phyloP scores from a whole-genome alignment of 306 rosid genomes.

The Quercus gilva region DNA sequence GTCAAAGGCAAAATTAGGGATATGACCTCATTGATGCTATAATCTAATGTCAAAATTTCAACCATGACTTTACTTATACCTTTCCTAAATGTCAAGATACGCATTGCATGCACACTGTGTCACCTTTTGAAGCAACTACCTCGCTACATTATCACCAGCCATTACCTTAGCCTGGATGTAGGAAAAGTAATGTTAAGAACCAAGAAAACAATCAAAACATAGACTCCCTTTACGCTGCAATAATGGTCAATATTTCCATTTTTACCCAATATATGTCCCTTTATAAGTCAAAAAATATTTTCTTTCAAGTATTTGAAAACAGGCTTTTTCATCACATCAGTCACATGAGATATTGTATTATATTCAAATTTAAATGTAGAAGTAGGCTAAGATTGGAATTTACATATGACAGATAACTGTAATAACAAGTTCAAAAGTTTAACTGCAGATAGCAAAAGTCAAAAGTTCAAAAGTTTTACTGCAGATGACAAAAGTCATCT shows the following conservation, averaged over 20 bases:
- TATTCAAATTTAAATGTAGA: no score
- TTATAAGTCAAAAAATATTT: background rate
- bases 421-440: no score
- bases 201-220: background rate
- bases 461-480: no score
- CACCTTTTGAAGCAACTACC: constrained; percentile 91
- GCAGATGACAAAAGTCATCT: no score
- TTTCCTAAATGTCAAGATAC: constrained; percentile 81
- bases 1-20: background rate
- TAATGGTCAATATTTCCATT: background rate
- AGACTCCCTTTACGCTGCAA: background rate
- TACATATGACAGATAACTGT: no score
- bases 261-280: background rate
- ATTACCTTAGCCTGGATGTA: constrained; percentile 84
- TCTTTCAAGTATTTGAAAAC: no score
- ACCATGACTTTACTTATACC: constrained; percentile 29
- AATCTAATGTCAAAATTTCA: background rate
- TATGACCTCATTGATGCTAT: background rate
- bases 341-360: no score
- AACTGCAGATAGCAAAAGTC: no score
- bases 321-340: no score
- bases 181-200: constrained; percentile 17
- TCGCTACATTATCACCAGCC: constrained; percentile 89
- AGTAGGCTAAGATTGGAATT: no score
- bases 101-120: constrained; percentile 86